Evolutionary conservation across 192 early-diverging fungal species (phyloP), one percentile per base, ranked within the genome.

Genomic region (Coemansia sp.): DNA sequence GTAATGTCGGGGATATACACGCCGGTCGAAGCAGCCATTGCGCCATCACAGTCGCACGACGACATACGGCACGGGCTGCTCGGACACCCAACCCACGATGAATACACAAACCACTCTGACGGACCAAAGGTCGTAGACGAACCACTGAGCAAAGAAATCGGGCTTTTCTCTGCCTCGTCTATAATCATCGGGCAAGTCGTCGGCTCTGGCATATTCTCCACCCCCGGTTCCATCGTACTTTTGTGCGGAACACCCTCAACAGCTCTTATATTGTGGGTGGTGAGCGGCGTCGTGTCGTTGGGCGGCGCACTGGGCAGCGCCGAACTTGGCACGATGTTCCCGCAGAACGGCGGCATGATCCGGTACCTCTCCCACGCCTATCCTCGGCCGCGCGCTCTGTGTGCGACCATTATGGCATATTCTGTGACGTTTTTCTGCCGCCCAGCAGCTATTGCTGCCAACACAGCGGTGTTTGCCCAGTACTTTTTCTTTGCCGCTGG

Each of bases 251-350:
- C 89, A 0, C 84, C 88, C 10, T 82, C 80, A 12, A 88, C 85
- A 50, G 89, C 90, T 0, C 75, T 93, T 2, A 68, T 91, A 3
- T 78, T 92, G 10, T 93, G 91, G 91, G 56, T 89, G 11, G 59
- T 88, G 4, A 84, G 86, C 6, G 91, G 89, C 6, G 65, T 93
- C 17, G 73, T 92, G 56, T 88, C 93, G 2, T 82, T 96, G 66
- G 83, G 86, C 9, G 95, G 94, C 39, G 90, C 89, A 0, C 73
- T 94, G 49, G 90, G 89, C 64, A 95, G 94, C 69, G 90, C 92
- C 6, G 95, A 98, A 66, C 79, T 98, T 8, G 95, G 95, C 5
- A 85, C 92, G 8, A 88, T 90, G 73, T 85, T 94, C 24, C 94
- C 95, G 7, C 81, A 84, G 49, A 92, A 91, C 64, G 95, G 95